phyloP scores from a whole-genome alignment of 495 filamentous ascomycete genomes.

The Daldinia caldariorum region DNA sequence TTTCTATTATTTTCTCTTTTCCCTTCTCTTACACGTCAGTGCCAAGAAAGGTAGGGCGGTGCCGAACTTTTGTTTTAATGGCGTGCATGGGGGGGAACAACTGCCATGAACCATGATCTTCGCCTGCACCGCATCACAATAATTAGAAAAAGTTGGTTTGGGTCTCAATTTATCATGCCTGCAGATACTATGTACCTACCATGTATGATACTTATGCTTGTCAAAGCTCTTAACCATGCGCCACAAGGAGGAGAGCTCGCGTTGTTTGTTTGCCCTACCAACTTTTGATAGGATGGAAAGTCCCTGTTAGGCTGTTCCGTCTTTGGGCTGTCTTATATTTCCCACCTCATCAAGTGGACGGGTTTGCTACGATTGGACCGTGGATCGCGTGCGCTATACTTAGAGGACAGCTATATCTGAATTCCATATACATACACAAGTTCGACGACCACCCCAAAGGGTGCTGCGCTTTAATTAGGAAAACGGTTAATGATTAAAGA shows the following conservation, averaged over 20 bases:
- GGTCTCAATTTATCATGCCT: conserved; percentile 34
- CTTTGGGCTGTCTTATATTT: conserved; percentile 20
- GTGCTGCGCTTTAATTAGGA: too few species aligned
- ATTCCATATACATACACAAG: not conserved
- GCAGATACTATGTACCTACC: conserved; percentile 20
- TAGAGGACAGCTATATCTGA: conserved; percentile 2
- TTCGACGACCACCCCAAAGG: too few species aligned
- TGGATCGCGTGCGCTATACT: conserved; percentile 37
- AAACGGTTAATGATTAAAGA: too few species aligned
- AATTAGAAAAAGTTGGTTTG: conserved; percentile 48
- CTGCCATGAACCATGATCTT: conserved; percentile 52
- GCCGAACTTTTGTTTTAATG: conserved; percentile 46
- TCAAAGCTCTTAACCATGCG: conserved; percentile 31
- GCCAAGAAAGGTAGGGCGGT: conserved; percentile 34
- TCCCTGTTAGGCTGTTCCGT: conserved; percentile 32
- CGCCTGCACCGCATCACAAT: conserved; percentile 45
- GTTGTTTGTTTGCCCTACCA: conserved; percentile 39
- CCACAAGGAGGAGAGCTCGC: conserved; percentile 32
- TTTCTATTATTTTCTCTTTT: conserved; percentile 13
- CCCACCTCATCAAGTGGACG: conserved; percentile 19
- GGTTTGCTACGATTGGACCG: conserved; percentile 28
- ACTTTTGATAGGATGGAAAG: conserved; percentile 35
- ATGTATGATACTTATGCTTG: conserved; percentile 46
- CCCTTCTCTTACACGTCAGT: conserved; percentile 31
- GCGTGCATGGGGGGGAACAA: conserved; percentile 42